Evolutionary conservation across 352 stramenopile genomes (phyloP).

Genomic region (Globisporangium spiculum): DNA sequence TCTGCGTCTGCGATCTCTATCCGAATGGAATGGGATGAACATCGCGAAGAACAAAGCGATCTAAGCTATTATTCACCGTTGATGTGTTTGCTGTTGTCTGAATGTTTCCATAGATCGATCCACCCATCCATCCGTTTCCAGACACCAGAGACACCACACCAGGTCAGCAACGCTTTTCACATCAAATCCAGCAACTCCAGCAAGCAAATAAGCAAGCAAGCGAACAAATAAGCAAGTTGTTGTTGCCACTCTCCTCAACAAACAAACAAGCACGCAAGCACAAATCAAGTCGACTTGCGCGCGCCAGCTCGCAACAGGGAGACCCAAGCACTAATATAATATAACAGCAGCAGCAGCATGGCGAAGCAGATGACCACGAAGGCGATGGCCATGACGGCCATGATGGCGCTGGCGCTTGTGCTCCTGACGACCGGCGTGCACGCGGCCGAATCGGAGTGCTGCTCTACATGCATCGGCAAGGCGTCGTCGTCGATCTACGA

Average conservation of each 20-base stretch:
- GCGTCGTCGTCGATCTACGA: slow-evolving; percentile 39
- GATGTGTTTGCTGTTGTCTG: background rate
- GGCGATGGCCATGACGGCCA: background rate
- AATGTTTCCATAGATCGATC: slow-evolving; percentile 8
- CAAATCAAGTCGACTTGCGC: background rate
- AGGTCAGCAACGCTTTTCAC: background rate
- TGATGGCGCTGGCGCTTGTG: background rate
- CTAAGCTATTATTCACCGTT: background rate
- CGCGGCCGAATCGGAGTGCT: slow-evolving; percentile 29
- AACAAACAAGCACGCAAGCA: background rate
- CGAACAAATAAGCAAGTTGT: background rate
- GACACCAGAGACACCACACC: background rate
- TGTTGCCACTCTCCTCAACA: background rate
- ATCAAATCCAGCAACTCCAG: slow-evolving; percentile 3
- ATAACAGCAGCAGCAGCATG: background rate
- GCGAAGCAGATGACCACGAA: background rate
- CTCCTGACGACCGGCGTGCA: background rate
- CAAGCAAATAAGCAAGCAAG: slow-evolving; percentile 1
- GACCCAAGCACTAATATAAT: background rate
- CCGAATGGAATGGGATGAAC: background rate
- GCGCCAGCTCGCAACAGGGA: background rate
- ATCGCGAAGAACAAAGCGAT: background rate
- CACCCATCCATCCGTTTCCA: background rate
- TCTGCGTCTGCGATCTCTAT: background rate
- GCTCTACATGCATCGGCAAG: slow-evolving; percentile 69